These are phyloP conservation scores for Lodderomyces metapsilosis DNA, from an alignment of 1,139 yeast species.

Conservation along the genomic window DNA sequence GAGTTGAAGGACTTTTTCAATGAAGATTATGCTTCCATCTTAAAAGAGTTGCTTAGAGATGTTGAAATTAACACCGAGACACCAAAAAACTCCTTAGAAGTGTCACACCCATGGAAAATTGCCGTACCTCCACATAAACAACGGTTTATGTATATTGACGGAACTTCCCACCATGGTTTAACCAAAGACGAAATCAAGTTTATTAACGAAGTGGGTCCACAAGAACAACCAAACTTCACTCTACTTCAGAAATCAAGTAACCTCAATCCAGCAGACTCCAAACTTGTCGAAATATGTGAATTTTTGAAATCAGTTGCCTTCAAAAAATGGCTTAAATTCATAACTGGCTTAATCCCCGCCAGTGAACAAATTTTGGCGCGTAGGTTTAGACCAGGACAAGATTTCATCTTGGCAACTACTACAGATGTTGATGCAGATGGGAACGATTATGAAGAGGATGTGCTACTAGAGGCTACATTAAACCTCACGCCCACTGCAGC, in stretches of 20 bases:
- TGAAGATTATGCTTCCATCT: constrained; percentile 45
- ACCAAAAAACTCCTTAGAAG: constrained; percentile 59
- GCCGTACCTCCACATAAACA: constrained; percentile 95
- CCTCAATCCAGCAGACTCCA: constrained; percentile 17
- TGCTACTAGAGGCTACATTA: constrained; percentile 65
- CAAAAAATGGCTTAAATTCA: constrained; percentile 62
- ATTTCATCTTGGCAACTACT: constrained; percentile 87
- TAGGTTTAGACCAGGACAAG: constrained; percentile 92
- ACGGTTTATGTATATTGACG: constrained; percentile 80
- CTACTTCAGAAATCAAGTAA: constrained; percentile 18
- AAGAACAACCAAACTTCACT: constrained; percentile 55
- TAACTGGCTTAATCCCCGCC: constrained; percentile 66
- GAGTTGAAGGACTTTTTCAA: constrained; percentile 66
- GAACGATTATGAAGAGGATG: constrained; percentile 42
- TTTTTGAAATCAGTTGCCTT: constrained; percentile 63
- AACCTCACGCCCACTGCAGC: constrained; percentile 69
- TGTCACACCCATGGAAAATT: constrained; percentile 77
- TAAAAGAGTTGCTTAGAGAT: constrained; percentile 49
- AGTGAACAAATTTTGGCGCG: constrained; percentile 72
- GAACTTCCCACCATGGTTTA: constrained; percentile 37
- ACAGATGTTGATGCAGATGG: constrained; percentile 48
- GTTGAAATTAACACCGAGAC: constrained; percentile 55
- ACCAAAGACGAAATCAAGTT: constrained; percentile 25
- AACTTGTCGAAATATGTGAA: constrained; percentile 53
- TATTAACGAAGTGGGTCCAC: constrained; percentile 31